Percentiles rank a stretch among this genome's conserved stretches.
phyloP scores from a whole-genome alignment of 208 protist species.

The Trypanosoma mega region DNA sequence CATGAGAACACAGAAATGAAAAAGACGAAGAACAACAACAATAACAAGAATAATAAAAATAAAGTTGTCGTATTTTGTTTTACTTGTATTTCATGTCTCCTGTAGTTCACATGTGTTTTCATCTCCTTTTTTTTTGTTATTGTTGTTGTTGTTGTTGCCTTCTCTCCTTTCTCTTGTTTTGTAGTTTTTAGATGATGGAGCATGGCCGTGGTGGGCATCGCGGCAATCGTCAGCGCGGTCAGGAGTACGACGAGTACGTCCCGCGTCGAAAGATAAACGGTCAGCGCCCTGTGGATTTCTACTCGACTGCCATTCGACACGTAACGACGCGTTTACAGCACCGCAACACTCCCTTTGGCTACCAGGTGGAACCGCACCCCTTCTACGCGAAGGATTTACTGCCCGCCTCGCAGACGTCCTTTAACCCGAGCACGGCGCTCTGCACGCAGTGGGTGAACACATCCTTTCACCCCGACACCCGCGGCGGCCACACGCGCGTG shows the following conservation, averaged over 20 bases:
- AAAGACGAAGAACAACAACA: no score
- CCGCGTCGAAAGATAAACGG: conserved; percentile 69
- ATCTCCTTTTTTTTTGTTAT: conserved; percentile 11
- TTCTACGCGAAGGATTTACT: conserved; percentile 87
- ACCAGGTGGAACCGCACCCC: conserved; percentile 80
- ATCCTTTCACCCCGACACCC: conserved; percentile 82
- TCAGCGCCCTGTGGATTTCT: conserved; percentile 84
- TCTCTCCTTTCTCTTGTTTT: conserved; percentile 4
- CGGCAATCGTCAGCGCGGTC: conserved; percentile 37
- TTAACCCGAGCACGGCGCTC: conserved; percentile 82
- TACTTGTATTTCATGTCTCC: no score
- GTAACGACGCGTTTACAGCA: conserved; percentile 73
- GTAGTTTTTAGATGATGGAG: conserved; percentile 5
- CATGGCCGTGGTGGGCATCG: conserved; percentile 15
- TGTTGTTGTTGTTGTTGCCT: neutral
- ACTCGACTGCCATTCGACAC: conserved; percentile 77
- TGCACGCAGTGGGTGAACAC: conserved; percentile 91
- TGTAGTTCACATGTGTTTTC: no score
- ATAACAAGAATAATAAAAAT: no score
- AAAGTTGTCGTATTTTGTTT: no score
- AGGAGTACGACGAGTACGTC: conserved; percentile 84
- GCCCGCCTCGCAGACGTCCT: conserved; percentile 56
- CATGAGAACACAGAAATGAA: no score
- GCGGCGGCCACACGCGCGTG: conserved; percentile 46
- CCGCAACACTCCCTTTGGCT: conserved; percentile 61